Evolutionary conservation across 2,329 filamentous ascomycete species (phyloP).

Genomic region (Passalora sequoiae): DNA sequence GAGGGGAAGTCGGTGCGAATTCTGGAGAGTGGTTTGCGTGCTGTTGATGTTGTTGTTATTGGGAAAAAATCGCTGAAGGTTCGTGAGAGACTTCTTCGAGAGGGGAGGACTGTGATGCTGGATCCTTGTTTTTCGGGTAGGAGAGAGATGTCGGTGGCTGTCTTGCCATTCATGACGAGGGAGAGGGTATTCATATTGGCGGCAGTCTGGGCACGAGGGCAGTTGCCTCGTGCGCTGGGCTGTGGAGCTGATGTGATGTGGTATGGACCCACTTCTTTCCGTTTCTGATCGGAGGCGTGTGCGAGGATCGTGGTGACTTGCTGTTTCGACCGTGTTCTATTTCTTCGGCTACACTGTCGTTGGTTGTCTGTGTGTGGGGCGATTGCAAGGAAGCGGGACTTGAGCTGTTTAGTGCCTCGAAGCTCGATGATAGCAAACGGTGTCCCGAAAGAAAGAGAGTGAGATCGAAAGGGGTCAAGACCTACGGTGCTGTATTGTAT

Average conservation of each 20-base stretch:
- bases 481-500: neutral
- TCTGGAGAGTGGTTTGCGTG: neutral
- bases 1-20: neutral
- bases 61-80: neutral
- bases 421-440: neutral
- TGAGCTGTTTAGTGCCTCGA: neutral
- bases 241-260: neutral
- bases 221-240: neutral
- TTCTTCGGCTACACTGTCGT: neutral
- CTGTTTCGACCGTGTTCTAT: conserved; percentile 2
- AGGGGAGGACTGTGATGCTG: conserved; percentile 9
- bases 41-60: neutral
- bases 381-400: neutral
- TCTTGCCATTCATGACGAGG: conserved; percentile 27
- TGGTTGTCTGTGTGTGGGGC: neutral
- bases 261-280: neutral
- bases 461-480: neutral
- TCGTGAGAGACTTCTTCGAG: neutral
- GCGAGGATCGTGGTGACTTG: neutral
- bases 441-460: neutral
- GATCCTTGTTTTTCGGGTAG: conserved; percentile 16
- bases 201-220: neutral
- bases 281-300: neutral
- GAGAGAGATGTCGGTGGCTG: conserved; percentile 19
- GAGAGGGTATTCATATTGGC: conserved; percentile 28